phyloP scores from a whole-genome alignment of 371 early-diverging fungal genomes.

The Sporodiniella umbellata region DNA sequence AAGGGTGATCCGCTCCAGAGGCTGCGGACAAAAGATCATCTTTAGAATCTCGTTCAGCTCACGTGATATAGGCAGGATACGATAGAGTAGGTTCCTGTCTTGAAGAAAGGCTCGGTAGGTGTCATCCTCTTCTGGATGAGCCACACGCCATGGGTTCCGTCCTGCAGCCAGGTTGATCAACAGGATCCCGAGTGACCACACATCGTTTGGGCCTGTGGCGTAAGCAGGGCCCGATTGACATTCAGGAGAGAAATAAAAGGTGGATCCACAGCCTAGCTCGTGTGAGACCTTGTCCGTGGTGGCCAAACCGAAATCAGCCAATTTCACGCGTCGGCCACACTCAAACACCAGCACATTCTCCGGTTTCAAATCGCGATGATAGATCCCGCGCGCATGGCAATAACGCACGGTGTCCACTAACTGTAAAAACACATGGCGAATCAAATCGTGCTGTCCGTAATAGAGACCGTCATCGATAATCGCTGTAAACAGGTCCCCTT shows the following conservation, averaged over 20 bases:
- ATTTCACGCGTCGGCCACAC: slow-evolving; percentile 58
- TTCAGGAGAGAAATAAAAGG: slow-evolving; percentile 94
- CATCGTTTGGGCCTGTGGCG: slow-evolving; percentile 75
- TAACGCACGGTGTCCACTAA: slow-evolving; percentile 56
- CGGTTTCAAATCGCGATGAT: slow-evolving; percentile 77
- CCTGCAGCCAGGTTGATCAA: slow-evolving; percentile 75
- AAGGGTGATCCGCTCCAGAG: slow-evolving; percentile 65
- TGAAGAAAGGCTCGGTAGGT: slow-evolving; percentile 67
- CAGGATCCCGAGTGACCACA: slow-evolving; percentile 85
- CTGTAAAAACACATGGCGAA: slow-evolving; percentile 58
- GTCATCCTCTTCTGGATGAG: slow-evolving; percentile 66
- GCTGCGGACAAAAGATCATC: slow-evolving; percentile 71
- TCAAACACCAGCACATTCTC: slow-evolving; percentile 62
- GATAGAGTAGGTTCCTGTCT: slow-evolving; percentile 58
- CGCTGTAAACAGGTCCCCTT: slow-evolving; percentile 68
- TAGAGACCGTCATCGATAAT: slow-evolving; percentile 59
- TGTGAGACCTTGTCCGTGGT: slow-evolving; percentile 69
- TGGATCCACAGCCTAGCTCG: slow-evolving; percentile 90
- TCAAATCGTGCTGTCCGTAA: slow-evolving; percentile 45
- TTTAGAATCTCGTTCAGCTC: slow-evolving; percentile 72
- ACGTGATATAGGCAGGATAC: slow-evolving; percentile 67
- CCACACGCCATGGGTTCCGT: slow-evolving; percentile 81
- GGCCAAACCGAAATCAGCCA: slow-evolving; percentile 94
- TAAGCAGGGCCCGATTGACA: slow-evolving; percentile 71
- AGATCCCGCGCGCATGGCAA: slow-evolving; percentile 57